A percentile compares a stretch with the other conserved stretches of the same genome.
phyloP scores from a whole-genome alignment of 768 basidiomycete genomes.

The Kwoniella sp. region DNA sequence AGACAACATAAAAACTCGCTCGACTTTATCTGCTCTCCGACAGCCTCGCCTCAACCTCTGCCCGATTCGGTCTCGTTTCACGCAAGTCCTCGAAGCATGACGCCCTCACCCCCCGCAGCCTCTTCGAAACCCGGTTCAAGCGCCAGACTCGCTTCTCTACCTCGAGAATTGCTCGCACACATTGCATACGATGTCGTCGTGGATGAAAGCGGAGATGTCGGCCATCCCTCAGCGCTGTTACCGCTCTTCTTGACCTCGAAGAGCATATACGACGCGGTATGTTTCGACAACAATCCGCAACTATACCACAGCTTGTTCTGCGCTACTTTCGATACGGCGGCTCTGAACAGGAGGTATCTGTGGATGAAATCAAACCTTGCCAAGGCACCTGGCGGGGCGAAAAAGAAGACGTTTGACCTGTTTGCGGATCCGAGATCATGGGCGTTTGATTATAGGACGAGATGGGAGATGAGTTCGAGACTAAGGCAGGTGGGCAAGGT shows the following conservation, averaged over 20 bases:
- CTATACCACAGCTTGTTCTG: conserved; percentile 48
- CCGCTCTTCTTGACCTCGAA: conserved; percentile 38
- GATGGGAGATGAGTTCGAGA: conserved; percentile 38
- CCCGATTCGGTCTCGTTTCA: neutral
- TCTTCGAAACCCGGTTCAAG: neutral
- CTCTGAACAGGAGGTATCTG: conserved; percentile 45
- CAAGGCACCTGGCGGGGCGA: conserved; percentile 6
- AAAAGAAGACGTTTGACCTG: conserved; percentile 37
- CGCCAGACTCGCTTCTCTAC: conserved; percentile 24
- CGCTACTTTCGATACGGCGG: conserved; percentile 48
- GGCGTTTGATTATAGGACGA: conserved; percentile 49
- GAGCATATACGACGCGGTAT: conserved; percentile 34
- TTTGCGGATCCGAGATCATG: conserved; percentile 42
- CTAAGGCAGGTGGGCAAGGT: conserved; percentile 33
- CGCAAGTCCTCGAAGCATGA: neutral
- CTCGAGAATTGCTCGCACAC: conserved; percentile 28
- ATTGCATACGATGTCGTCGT: conserved; percentile 40
- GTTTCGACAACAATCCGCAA: conserved; percentile 43
- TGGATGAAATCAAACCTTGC: conserved; percentile 34
- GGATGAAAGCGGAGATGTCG: conserved; percentile 10
- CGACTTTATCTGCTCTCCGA: conserved; percentile 20
- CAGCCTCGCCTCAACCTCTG: conserved; percentile 3
- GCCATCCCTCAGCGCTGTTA: conserved; percentile 33
- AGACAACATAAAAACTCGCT: conserved; percentile 20
- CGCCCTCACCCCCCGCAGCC: neutral